A percentile compares a stretch with the other conserved stretches of the same genome.
These are phyloP conservation scores for Aristolochia californica DNA, from an alignment of 164 flowering plant species.

Conservation along the genomic window DNA sequence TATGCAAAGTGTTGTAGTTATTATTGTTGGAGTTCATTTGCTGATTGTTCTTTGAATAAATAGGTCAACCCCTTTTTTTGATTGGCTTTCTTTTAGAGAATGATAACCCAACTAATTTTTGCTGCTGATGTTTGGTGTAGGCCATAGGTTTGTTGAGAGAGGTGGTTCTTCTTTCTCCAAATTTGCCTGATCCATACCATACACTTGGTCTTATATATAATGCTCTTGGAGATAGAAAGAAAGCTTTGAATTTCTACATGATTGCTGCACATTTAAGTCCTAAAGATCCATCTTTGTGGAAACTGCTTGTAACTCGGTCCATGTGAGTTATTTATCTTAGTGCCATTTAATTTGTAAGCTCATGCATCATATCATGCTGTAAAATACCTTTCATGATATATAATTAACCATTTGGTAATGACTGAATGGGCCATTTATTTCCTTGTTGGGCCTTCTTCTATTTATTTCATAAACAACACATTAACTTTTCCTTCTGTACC, in stretches of 20 bases:
- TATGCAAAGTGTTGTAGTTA: too few species aligned
- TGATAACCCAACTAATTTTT: background rate
- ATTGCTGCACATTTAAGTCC: constrained; percentile 55
- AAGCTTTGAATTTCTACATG: constrained; percentile 47
- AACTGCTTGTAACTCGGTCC: constrained; percentile 35
- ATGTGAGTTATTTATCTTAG: constrained; percentile 21
- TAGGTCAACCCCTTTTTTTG: too few species aligned
- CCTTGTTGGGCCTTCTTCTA: too few species aligned
- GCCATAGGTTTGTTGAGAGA: constrained; percentile 37
- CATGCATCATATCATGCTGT: too few species aligned
- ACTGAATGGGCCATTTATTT: too few species aligned
- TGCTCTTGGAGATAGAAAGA: constrained; percentile 38
- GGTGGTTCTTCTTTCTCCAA: constrained; percentile 53
- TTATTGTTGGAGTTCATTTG: too few species aligned
- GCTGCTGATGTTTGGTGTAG: constrained; percentile 13
- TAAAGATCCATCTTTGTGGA: constrained; percentile 66
- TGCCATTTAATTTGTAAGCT: background rate
- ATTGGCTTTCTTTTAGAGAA: too few species aligned
- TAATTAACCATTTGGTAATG: too few species aligned
- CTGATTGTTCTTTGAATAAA: too few species aligned
- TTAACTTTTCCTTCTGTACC: too few species aligned
- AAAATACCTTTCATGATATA: too few species aligned
- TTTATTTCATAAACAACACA: too few species aligned
- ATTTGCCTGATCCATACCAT: constrained; percentile 53
- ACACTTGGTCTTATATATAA: constrained; percentile 58